phyloP scores from a whole-genome alignment of 345 rosid genomes.

The Clausena lansium region DNA sequence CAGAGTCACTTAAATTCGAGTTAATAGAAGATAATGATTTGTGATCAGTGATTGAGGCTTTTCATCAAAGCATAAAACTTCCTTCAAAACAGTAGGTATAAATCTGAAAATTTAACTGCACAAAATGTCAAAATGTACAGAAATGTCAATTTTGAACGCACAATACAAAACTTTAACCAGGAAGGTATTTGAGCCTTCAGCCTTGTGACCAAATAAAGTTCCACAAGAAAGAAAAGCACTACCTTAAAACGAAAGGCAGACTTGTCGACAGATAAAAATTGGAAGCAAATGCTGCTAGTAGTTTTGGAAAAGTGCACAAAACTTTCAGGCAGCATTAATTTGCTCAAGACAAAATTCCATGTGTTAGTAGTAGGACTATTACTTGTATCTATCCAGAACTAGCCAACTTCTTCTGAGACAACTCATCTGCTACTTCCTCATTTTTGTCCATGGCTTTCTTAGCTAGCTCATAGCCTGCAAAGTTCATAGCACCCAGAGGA shows the following conservation, averaged over 20 bases:
- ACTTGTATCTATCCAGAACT: constrained; percentile 26
- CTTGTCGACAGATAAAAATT: constrained; percentile 35
- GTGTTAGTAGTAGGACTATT: not conserved
- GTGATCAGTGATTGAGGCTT: too few relatives aligned
- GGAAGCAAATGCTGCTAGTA: constrained; percentile 14
- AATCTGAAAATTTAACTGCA: constrained; percentile 7
- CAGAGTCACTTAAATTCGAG: too few relatives aligned
- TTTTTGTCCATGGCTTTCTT: constrained; percentile 82
- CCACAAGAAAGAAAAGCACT: not conserved
- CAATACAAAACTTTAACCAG: constrained; percentile 14
- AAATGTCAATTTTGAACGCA: not conserved
- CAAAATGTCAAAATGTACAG: constrained; percentile 15
- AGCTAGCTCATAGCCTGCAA: constrained; percentile 93
- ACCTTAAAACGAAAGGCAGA: constrained; percentile 6
- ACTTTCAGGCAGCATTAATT: constrained; percentile 21
- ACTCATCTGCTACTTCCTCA: constrained; percentile 39
- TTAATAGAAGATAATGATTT: too few relatives aligned
- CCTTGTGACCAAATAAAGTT: not conserved
- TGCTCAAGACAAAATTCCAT: constrained; percentile 1
- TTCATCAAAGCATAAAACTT: too few relatives aligned
- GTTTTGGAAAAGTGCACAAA: constrained; percentile 18
- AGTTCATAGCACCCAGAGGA: constrained; percentile 99
- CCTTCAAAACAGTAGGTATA: too few relatives aligned
- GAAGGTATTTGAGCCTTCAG: constrained; percentile 1
- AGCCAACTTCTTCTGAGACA: constrained; percentile 37